phyloP scores from a whole-genome alignment of 2,329 filamentous ascomycete species.

The Sarocladium strictum region DNA sequence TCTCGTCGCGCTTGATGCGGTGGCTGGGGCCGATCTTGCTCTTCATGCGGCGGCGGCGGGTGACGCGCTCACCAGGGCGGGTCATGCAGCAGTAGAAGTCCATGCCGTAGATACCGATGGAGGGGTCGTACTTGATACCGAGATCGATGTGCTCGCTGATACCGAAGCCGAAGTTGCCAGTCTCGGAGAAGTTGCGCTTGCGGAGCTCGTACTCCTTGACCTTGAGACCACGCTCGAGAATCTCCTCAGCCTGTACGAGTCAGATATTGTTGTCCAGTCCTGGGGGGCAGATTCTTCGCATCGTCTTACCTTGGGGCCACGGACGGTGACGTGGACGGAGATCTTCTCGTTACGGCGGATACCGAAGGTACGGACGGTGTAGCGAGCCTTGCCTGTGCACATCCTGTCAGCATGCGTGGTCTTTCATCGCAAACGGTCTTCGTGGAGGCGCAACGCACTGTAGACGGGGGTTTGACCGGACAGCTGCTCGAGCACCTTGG shows the following conservation, averaged over 20 bases:
- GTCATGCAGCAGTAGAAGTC: slow-evolving; percentile 99
- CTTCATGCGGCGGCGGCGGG: slow-evolving; percentile 88
- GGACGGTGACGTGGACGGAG: slow-evolving; percentile 97
- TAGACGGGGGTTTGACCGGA: slow-evolving; percentile 99
- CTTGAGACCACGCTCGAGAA: slow-evolving; percentile 99
- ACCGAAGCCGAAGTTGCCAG: slow-evolving; percentile 99
- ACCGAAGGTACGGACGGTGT: slow-evolving; percentile 99
- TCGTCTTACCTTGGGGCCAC: slow-evolving; percentile 68
- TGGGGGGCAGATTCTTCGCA: background rate
- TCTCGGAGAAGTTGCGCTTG: slow-evolving; percentile 99
- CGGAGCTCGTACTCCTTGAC: slow-evolving; percentile 99
- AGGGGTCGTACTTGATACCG: slow-evolving; percentile 99
- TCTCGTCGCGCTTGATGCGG: slow-evolving; percentile 92
- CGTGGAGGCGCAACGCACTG: slow-evolving; percentile 55
- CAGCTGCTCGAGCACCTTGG: slow-evolving; percentile 99
- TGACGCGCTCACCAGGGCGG: slow-evolving; percentile 96
- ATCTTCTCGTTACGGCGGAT: slow-evolving; percentile 99
- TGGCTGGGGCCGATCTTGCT: slow-evolving; percentile 79
- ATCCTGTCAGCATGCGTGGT: background rate
- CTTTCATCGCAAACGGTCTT: background rate
- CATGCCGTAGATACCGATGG: slow-evolving; percentile 99
- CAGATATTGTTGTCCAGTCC: slow-evolving; percentile 14
- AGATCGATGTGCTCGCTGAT: slow-evolving; percentile 99
- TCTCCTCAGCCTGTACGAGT: slow-evolving; percentile 77
- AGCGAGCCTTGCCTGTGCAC: slow-evolving; percentile 89